phyloP scores from a whole-genome alignment of 2,329 filamentous ascomycete species.

The Fusarium subtropicale region DNA sequence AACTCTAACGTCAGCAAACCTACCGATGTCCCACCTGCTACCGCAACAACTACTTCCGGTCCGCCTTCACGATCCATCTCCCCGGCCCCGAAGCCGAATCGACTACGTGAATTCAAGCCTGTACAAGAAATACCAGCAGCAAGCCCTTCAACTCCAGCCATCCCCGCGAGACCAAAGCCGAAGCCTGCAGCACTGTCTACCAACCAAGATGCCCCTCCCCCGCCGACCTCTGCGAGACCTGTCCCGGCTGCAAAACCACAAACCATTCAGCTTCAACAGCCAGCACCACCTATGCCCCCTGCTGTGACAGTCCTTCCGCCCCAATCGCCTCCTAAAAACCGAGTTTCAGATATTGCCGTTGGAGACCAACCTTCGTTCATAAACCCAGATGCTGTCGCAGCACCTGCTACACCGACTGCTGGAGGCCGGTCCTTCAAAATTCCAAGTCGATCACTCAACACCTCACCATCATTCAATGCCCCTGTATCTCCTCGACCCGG shows the following conservation, averaged over 20 bases:
- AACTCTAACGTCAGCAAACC: slow-evolving; percentile 39
- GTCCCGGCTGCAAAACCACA: slow-evolving; percentile 43
- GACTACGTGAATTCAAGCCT: slow-evolving; percentile 56
- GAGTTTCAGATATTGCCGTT: slow-evolving; percentile 49
- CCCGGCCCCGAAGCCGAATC: slow-evolving; percentile 58
- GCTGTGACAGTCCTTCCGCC: slow-evolving; percentile 77
- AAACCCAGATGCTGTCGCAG: slow-evolving; percentile 59
- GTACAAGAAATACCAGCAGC: slow-evolving; percentile 51
- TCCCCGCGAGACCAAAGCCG: slow-evolving; percentile 50
- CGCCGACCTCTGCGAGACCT: slow-evolving; percentile 44
- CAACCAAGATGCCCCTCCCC: slow-evolving; percentile 43
- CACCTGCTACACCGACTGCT: slow-evolving; percentile 56
- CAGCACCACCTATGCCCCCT: slow-evolving; percentile 61
- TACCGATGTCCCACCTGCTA: slow-evolving; percentile 37
- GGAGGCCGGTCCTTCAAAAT: slow-evolving; percentile 63
- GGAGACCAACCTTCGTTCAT: slow-evolving; percentile 60
- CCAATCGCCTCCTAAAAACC: slow-evolving; percentile 71
- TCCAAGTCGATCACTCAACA: slow-evolving; percentile 67
- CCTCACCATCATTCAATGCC: slow-evolving; percentile 54
- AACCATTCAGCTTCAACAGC: slow-evolving; percentile 34
- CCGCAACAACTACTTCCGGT: slow-evolving; percentile 41
- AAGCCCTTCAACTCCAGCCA: slow-evolving; percentile 49
- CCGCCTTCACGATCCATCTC: slow-evolving; percentile 52
- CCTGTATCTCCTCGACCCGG: slow-evolving; percentile 60
- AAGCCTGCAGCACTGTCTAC: slow-evolving; percentile 42